These are phyloP conservation scores for Penicillium hesseltinei DNA, from an alignment of 2,329 filamentous ascomycete species.

Conservation along the genomic window DNA sequence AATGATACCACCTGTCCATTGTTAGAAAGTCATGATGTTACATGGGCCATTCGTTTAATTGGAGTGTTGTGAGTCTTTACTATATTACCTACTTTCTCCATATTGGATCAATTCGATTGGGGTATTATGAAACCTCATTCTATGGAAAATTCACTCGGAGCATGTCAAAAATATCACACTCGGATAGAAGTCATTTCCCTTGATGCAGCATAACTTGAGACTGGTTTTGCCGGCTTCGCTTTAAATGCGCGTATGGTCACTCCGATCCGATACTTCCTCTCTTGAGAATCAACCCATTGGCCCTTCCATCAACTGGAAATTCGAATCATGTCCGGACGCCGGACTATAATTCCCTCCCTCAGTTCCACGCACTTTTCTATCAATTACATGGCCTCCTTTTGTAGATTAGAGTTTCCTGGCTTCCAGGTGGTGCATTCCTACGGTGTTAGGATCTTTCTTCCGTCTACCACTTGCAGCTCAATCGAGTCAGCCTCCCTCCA, in stretches of 20 bases:
- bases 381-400: not conserved
- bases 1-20: conserved; percentile 28
- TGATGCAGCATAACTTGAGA: not conserved
- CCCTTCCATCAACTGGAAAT: not conserved
- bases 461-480: not conserved
- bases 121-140: not conserved
- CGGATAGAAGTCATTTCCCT: not conserved
- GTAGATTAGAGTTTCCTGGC: not conserved
- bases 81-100: not conserved
- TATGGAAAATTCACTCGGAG: not conserved
- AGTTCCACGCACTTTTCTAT: not conserved
- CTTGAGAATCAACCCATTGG: not conserved
- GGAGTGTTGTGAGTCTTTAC: conserved; percentile 1
- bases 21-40: conserved; percentile 28
- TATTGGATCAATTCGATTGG: not conserved
- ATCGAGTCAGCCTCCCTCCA: no score
- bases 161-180: not conserved
- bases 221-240: not conserved
- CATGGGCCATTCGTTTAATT: conserved; percentile 24
- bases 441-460: not conserved
- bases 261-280: not conserved
- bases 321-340: not conserved
- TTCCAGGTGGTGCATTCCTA: not conserved
- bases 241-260: not conserved
- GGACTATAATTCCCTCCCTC: not conserved